Base-by-base conservation (phyloP, 768 basidiomycete genomes). In the Dioszegia crocea region DNA sequence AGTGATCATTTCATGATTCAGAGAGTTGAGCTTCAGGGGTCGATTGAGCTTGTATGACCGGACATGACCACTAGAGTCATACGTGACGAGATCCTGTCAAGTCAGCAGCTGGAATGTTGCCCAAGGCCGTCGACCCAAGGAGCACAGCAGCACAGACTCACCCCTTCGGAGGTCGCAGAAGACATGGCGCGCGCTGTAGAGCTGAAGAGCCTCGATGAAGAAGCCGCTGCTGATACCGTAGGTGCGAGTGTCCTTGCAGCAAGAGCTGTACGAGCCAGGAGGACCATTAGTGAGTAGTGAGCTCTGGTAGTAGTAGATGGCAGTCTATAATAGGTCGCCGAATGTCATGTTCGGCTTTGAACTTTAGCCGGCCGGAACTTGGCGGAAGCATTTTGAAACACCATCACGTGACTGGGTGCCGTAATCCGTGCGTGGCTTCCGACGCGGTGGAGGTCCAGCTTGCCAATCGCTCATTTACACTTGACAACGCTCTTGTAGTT, bases 31-130 rank as follows among this genome's bases (percentile, higher is more conserved):
- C 76, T 89, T 88, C 60, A 74, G 75, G 0, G 88, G 84, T 54
- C 92, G 82, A 70, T 96, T 94, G 53, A 98, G 84, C 40, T 84
- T 81, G 70, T 86, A 91, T 23, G 82, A 84, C 59, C 91, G 82
- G 26, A 71, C 61, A 24, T 51, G 55, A 17, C 63, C 61, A 29
- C 61, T 49, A 0, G 64, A 67, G 44, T 70, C 69, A 59, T 72
- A 71, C 14, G 72, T 45, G 9, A 75, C 68, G 19, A 65, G 44
- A 10, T 60, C 50, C 64, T 69, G 21, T 3, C 10, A 23, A 23
- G 17, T 49, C 49, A 36, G 49, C 51, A 12, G 21, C 39, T 16
- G n/a, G n/a, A n/a, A n/a, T 33, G 33, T 33, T 33, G 8, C 33
- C 6, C 33, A 33, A 33, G 14, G 33, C 33, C 33, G 33, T 5